Evolutionary conservation across 306 rosid species (phyloP).

Genomic region (Begonia masoniana): DNA sequence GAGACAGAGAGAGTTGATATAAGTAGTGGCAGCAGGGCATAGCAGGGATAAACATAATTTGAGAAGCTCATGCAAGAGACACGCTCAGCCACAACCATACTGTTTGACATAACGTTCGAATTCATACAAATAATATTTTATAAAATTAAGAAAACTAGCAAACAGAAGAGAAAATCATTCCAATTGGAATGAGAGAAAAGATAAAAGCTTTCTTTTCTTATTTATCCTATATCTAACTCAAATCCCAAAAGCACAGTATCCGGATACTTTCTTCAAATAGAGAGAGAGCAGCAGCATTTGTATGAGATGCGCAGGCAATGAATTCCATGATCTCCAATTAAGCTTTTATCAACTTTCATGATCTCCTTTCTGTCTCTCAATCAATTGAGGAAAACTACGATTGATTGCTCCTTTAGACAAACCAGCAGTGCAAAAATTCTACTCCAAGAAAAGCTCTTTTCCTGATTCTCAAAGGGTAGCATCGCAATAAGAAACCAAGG

Average conservation of each 20-base stretch:
- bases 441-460: conserved; percentile 15
- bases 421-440: conserved; percentile 9
- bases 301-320: conserved; percentile 14
- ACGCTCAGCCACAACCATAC: too few relatives aligned
- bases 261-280: background rate
- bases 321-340: conserved; percentile 20
- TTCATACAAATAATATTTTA: too few relatives aligned
- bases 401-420: conserved; percentile 6
- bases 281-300: conserved; percentile 5
- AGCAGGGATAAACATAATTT: too few relatives aligned
- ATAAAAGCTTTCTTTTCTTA: conserved; percentile 5
- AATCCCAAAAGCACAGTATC: too few relatives aligned
- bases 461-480: conserved; percentile 12
- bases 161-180: conserved; percentile 2
- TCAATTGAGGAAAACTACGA: background rate
- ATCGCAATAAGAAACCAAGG: background rate
- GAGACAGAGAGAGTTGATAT: background rate
- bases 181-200: conserved; percentile 16
- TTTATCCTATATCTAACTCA: background rate
- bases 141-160: too few relatives aligned
- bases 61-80: too few relatives aligned
- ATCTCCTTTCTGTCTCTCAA: background rate
- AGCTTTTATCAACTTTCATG: conserved; percentile 1
- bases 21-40: too few relatives aligned
- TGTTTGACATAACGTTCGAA: too few relatives aligned